Evolutionary conservation across 306 rosid species (phyloP).

Genomic region (Pterocarpus macrocarpus): DNA sequence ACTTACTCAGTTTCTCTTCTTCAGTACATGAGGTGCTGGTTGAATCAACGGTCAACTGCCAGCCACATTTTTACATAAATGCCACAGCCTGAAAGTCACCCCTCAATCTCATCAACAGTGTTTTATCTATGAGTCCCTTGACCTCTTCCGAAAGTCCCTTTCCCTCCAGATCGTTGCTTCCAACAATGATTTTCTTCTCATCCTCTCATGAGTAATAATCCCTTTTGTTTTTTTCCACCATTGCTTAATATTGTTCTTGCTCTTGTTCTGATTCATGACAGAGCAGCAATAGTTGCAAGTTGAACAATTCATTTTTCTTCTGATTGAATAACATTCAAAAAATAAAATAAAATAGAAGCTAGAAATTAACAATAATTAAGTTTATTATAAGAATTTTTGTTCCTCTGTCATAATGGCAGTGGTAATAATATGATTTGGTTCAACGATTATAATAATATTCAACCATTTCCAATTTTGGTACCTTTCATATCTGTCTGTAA

Average conservation of each 20-base stretch:
- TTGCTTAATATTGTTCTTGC: background rate
- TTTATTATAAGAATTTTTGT: constrained; percentile 27
- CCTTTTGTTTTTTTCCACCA: background rate
- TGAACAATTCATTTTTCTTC: background rate
- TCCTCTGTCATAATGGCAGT: background rate
- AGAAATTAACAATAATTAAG: background rate
- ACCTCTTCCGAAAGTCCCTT: constrained; percentile 48
- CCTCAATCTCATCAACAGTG: constrained; percentile 48
- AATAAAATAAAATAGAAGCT: background rate
- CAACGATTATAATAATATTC: constrained; percentile 3
- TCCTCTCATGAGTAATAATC: background rate
- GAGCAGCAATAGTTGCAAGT: background rate
- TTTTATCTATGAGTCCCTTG: constrained; percentile 41
- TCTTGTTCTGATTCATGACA: background rate
- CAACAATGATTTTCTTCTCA: constrained; percentile 1
- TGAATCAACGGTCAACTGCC: constrained; percentile 29
- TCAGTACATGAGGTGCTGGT: constrained; percentile 22
- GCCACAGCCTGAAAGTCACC: constrained; percentile 24
- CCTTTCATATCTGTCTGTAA: background rate
- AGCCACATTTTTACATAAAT: constrained; percentile 18
- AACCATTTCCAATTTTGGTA: constrained; percentile 15
- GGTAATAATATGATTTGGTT: constrained; percentile 25
- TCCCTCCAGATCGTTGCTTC: constrained; percentile 42
- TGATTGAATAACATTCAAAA: background rate
- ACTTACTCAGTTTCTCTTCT: constrained; percentile 20